Evolutionary conservation across 1,284 basidiomycete genomes (phyloP), one percentile per base, ranked within the genome.

Genomic region (Ganoderma lingzhi): DNA sequence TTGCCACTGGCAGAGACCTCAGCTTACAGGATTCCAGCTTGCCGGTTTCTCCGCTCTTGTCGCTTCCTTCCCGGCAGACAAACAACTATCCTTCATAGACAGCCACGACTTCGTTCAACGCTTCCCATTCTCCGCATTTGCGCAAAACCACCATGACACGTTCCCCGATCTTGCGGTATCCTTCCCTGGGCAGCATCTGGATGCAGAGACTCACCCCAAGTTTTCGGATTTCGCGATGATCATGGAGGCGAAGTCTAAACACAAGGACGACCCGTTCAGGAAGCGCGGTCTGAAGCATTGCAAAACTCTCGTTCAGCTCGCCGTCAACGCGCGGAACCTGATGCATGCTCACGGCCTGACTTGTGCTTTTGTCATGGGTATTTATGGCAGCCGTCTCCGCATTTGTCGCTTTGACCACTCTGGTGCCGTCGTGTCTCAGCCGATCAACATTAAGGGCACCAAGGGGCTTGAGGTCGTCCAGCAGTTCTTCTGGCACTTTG

Each of bases 271-370:
- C 23, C 65, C 70, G 8, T 73, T 69, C 56, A 28, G 9, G 23
- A 42, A 32, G 6, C 15, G 30, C 3, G 39, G 66, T n/a, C 39
- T 15, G 17, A 19, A 10, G 4, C 62, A 45, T 35, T 39, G 58
- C 15, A 30, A 63, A 0, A 63, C 67, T 0, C 15, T 70, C 10
- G 35, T 59, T 19, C 39, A 41, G 39, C 32, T 59, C 19, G 37
- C 56, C 56, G 60, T 65, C 53, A 71, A 59, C 37, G 72, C 72
- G 1, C 56, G 72, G 15, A 69, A 60, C 51, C 65, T 73, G n/a
- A 66, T 73, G 63, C 67, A 66, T 28, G 69, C 70, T 1, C 72
- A 75, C 28, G 67, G 70, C 5, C 41, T 66, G 23, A 63, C 72
- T 42, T 70, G 48, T 19, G 39, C 39, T 1, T 73, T 71, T 62